Conservation (phyloP, 352 stramenopile species). For the Globisporangium iwayamae region DNA sequence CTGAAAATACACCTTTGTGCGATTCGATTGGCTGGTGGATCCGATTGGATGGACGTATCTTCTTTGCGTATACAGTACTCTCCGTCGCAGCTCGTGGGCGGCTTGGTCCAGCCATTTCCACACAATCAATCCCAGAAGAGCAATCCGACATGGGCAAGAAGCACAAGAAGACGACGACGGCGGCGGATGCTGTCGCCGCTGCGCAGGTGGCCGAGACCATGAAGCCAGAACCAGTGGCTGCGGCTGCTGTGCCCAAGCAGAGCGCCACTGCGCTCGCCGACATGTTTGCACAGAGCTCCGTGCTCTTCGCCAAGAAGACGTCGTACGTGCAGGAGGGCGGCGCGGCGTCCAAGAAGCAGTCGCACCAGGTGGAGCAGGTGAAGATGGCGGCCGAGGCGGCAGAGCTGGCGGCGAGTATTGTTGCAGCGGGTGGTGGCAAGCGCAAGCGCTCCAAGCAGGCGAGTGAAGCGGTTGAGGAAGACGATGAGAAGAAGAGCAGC, state of each 20-base stretch:
- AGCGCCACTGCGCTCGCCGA: conserved; percentile 30
- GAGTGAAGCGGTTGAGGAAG: conserved; percentile 7
- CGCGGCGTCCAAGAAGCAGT: neutral
- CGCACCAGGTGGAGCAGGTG: neutral
- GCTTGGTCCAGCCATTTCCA: conserved; percentile 32
- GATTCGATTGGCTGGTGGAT: conserved; percentile 5
- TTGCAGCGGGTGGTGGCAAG: conserved; percentile 11
- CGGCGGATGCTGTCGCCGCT: conserved; percentile 14
- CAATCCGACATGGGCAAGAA: conserved; percentile 38
- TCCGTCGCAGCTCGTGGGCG: neutral
- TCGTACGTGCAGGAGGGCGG: conserved; percentile 30
- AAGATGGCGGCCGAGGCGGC: conserved; percentile 14
- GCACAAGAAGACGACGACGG: conserved; percentile 22
- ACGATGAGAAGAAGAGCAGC: conserved; percentile 12
- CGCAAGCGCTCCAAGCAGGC: conserved; percentile 13
- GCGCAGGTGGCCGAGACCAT: conserved; percentile 6
- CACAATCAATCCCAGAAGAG: neutral
- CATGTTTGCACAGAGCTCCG: conserved; percentile 57
- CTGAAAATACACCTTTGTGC: neutral
- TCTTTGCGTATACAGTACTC: conserved; percentile 11
- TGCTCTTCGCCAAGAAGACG: conserved; percentile 63
- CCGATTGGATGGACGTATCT: conserved; percentile 15
- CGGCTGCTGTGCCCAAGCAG: conserved; percentile 23
- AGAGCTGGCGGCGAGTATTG: neutral
- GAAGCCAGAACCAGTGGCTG: conserved; percentile 14